Base-by-base conservation (phyloP, 164 flowering plant species). In the Umbilicus rupestris region DNA sequence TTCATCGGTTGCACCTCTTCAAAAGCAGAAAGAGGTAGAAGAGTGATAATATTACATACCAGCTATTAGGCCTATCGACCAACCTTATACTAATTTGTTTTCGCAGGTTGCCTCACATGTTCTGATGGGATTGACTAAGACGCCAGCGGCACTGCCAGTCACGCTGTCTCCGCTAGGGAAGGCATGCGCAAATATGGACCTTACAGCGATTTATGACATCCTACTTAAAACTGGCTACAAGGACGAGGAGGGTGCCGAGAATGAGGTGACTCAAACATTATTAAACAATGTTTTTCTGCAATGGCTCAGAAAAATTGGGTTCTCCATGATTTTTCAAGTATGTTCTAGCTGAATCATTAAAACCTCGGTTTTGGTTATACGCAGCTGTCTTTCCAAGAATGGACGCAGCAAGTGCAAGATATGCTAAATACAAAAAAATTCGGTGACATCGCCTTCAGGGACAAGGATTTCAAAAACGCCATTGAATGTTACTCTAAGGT, bases 371-470 rank as follows among this genome's bases (percentile, higher is more conserved):
- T 66, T 15, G 26, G 29, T 76, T n/a, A n/a, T n/a, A n/a, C n/a
- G 80, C 63, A 91, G 99, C 87, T 94, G 10, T 91, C 99, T 63
- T 94, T 95, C 72, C 99, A 95, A 86, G 97, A 90, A 70, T 95
- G 97, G 97, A 95, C 97, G 0, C 96, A 89, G 66, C 96, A 92
- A 81, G 97, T 95, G 66, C 97, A 92, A 77, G 99, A 95, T 68
- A 95, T 92, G 90, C 52, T 92, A 76, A 92, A 95, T 70, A 86
- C 91, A 17, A 95, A 92, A 80, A 95, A 89, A 69, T 88, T 80
- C 65, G 99, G 97, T 52, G 99, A 95, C 63, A 87, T 90, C 71
- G 97, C 97, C n/a, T 95, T 95, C 63, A 79, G 97, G 67, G 99
- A 92, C 83, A 95, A 95, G 77, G 97, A 95, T 76, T 90, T 89